Evolutionary conservation across 495 filamentous ascomycete genomes (phyloP).

Genomic region (Chlorociboria aeruginascens): DNA sequence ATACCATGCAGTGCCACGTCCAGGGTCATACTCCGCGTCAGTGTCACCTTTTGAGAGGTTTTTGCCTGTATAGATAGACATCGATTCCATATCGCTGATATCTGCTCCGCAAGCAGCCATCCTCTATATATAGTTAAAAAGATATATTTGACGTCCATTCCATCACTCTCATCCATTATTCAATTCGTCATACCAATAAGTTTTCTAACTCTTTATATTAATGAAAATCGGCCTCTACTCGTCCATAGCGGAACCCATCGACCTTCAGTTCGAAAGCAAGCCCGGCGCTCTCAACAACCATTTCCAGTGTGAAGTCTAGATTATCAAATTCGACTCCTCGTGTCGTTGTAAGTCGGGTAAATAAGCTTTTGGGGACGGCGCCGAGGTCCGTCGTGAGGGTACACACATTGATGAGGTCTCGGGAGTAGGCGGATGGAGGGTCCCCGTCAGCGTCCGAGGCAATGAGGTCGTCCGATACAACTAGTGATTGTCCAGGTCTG

Average conservation of each 20-base stretch:
- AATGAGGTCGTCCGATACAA: constrained; percentile 62
- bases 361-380: constrained; percentile 52
- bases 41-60: too few species aligned
- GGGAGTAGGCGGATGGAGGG: constrained; percentile 44
- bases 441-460: constrained; percentile 48
- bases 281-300: constrained; percentile 61
- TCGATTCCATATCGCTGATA: not conserved
- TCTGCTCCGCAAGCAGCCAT: too few species aligned
- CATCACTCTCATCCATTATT: too few species aligned
- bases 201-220: constrained; percentile 10
- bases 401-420: constrained; percentile 53
- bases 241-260: constrained; percentile 58
- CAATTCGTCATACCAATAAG: too few species aligned
- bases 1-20: too few species aligned
- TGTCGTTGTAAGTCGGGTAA: constrained; percentile 58
- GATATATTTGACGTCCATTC: too few species aligned
- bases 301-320: constrained; percentile 62
- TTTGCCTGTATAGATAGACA: too few species aligned
- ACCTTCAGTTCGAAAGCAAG: constrained; percentile 63
- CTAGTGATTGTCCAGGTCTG: constrained; percentile 18
- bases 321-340: constrained; percentile 63
- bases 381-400: constrained; percentile 65
- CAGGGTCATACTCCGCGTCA: too few species aligned
- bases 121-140: too few species aligned
- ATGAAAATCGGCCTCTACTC: constrained; percentile 62